phyloP scores from a whole-genome alignment of 129 eudicot genomes.

The Flaveria bidentis region DNA sequence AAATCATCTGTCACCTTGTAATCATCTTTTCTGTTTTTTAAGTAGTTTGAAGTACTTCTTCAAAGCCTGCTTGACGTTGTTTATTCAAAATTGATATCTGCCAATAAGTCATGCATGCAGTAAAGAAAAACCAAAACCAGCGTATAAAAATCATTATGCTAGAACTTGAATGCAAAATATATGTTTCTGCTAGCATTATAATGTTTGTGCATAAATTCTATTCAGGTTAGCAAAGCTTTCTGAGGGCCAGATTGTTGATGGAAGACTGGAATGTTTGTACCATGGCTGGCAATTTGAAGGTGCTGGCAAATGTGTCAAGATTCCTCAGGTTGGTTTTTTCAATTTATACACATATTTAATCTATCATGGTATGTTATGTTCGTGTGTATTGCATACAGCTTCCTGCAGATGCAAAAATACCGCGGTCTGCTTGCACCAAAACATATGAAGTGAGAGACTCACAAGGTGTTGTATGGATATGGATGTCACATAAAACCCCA shows the following conservation, averaged over 20 bases:
- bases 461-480: conserved; percentile 94
- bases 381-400: conserved; percentile 47
- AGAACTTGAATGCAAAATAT: background rate
- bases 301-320: conserved; percentile 84
- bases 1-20: too few species aligned
- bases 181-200: background rate
- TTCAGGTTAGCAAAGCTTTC: conserved; percentile 95
- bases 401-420: conserved; percentile 74
- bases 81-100: background rate
- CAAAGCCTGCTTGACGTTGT: background rate
- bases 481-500: conserved; percentile 89
- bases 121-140: background rate
- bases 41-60: background rate
- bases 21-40: too few species aligned
- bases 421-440: conserved; percentile 76
- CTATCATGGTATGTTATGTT: background rate
- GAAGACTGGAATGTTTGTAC: conserved; percentile 86
- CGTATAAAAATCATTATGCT: background rate
- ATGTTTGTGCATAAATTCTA: background rate
- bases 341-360: background rate
- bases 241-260: conserved; percentile 89
- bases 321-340: conserved; percentile 73
- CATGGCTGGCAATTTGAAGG: conserved; percentile 99
- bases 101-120: too few species aligned
- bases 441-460: conserved; percentile 80